Evolutionary conservation across 2,329 filamentous ascomycete species (phyloP).

Genomic region (Aspergillus fijiensis): DNA sequence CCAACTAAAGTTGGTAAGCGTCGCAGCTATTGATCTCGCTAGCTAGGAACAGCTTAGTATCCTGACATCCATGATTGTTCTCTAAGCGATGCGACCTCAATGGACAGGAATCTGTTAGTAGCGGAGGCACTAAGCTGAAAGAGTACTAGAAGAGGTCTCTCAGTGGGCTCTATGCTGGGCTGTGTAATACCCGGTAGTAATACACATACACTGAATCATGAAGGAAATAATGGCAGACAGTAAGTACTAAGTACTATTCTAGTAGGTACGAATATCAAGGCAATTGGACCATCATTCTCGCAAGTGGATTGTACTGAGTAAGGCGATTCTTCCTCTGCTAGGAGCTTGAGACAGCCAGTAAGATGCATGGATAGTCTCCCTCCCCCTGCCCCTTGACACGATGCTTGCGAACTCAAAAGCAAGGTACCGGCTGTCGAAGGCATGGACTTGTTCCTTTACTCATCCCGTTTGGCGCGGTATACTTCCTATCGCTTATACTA

Average conservation of each 20-base stretch:
- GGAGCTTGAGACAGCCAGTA: not conserved
- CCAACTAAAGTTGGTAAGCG: slow-evolving; percentile 3
- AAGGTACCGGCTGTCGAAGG: not conserved
- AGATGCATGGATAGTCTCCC: not conserved
- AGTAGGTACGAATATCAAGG: not conserved
- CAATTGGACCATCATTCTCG: not conserved
- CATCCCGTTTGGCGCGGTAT: not conserved
- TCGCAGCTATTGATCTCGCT: slow-evolving; percentile 1
- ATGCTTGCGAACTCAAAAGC: not conserved
- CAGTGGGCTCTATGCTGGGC: not conserved
- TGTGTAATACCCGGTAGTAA: not conserved
- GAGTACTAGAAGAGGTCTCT: not conserved
- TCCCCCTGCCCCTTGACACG: not conserved
- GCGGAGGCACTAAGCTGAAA: slow-evolving; percentile 2
- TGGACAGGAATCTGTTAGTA: slow-evolving; percentile 2
- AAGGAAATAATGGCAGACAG: not conserved
- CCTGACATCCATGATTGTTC: slow-evolving; percentile 1
- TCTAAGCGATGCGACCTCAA: slow-evolving; percentile 7
- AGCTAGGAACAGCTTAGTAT: slow-evolving; percentile 1
- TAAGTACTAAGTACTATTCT: no score
- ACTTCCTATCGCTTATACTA: not conserved
- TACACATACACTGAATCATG: not conserved
- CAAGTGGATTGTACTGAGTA: not conserved
- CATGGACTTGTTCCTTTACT: not conserved
- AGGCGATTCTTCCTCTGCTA: not conserved